These are phyloP conservation scores for Glonium stellatum DNA, from an alignment of 495 filamentous ascomycete species.

Conservation along the genomic window DNA sequence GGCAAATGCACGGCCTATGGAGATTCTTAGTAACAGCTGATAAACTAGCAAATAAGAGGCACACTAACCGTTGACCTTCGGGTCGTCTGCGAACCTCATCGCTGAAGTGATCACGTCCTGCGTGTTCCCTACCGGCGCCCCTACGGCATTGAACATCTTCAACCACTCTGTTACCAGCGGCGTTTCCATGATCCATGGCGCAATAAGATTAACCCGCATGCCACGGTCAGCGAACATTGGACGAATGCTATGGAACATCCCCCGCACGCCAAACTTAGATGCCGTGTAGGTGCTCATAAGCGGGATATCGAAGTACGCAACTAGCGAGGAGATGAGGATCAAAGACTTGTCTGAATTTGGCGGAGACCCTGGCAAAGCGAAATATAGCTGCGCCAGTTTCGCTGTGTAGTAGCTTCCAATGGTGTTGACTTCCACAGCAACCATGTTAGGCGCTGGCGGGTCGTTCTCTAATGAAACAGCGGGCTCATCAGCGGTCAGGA, in stretches of 20 bases:
- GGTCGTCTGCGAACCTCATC: slow-evolving; percentile 13
- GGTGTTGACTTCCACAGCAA: slow-evolving; percentile 14
- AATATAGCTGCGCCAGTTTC: slow-evolving; percentile 17
- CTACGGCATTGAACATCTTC: not conserved
- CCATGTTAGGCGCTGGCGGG: slow-evolving; percentile 5
- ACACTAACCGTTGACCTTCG: not conserved
- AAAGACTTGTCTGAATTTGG: slow-evolving; percentile 1
- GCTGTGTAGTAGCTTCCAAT: slow-evolving; percentile 15
- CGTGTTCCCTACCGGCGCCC: slow-evolving; percentile 5
- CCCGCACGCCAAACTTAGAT: slow-evolving; percentile 16
- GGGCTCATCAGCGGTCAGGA: slow-evolving; percentile 4
- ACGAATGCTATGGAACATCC: slow-evolving; percentile 9
- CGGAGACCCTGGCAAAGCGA: slow-evolving; percentile 1
- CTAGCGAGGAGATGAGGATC: slow-evolving; percentile 13
- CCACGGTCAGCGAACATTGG: slow-evolving; percentile 8
- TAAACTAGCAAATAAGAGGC: not conserved
- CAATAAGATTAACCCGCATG: slow-evolving; percentile 16
- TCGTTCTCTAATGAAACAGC: slow-evolving; percentile 1
- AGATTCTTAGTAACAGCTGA: not conserved
- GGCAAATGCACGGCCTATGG: not conserved
- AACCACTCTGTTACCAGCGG: slow-evolving; percentile 6
- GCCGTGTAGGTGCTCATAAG: slow-evolving; percentile 6
- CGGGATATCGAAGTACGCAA: slow-evolving; percentile 10
- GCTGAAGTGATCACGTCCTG: slow-evolving; percentile 15
- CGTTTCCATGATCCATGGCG: slow-evolving; percentile 17